Percentiles rank a stretch among this genome's conserved stretches.
Conservation (phyloP, 352 stramenopile genomes). For the Phytopythium vexans region DNA sequence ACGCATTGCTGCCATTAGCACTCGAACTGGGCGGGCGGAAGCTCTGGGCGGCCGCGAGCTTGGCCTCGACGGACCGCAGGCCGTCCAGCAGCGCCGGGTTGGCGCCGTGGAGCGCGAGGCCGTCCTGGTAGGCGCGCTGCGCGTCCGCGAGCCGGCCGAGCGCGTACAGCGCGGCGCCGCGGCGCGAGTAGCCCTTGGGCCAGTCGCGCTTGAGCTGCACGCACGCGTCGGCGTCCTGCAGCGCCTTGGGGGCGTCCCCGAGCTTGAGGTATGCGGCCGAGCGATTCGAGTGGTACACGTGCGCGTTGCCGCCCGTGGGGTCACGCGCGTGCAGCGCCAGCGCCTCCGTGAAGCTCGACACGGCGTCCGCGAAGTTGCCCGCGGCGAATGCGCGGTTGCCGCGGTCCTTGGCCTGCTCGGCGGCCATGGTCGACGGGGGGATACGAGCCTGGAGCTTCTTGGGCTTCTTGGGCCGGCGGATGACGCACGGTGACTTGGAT, state of each 20-base stretch:
- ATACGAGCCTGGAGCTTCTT: neutral
- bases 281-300: conserved; percentile 85
- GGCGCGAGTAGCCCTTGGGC: conserved; percentile 86
- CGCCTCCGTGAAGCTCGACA: conserved; percentile 75
- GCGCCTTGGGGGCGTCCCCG: conserved; percentile 51
- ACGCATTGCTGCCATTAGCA: neutral
- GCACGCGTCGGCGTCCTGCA: conserved; percentile 81
- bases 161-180: conserved; percentile 70
- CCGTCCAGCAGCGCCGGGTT: conserved; percentile 75
- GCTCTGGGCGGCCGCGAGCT: conserved; percentile 27
- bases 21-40: neutral
- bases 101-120: conserved; percentile 49
- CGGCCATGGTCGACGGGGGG: conserved; percentile 42
- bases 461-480: no score
- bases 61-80: conserved; percentile 52
- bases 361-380: conserved; percentile 62
- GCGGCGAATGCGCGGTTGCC: conserved; percentile 79
- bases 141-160: conserved; percentile 66
- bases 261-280: conserved; percentile 84
- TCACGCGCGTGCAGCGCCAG: conserved; percentile 51
- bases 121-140: conserved; percentile 77
- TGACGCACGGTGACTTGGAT: no score
- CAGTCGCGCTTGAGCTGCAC: conserved; percentile 70
- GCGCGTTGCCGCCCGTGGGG: conserved; percentile 25
- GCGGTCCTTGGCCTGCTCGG: conserved; percentile 86